Conservation (phyloP, 2,329 filamentous ascomycete genomes). For the Thielaviopsis punctulata region DNA sequence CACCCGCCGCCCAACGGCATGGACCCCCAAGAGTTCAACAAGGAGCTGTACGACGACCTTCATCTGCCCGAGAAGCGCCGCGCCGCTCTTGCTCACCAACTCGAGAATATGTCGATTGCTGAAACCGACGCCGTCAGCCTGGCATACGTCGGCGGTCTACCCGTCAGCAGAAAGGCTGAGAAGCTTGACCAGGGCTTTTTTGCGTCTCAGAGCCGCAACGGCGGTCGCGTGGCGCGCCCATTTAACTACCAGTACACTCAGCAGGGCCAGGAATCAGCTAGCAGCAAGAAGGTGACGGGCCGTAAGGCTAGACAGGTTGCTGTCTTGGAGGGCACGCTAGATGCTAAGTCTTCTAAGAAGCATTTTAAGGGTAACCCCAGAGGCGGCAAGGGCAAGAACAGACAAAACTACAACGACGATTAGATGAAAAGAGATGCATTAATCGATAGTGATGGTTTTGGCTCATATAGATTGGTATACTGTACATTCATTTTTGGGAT, state of each 20-base stretch:
- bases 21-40: conserved; percentile 66
- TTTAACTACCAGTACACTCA: conserved; percentile 83
- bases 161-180: conserved; percentile 54
- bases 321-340: conserved; percentile 69
- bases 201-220: conserved; percentile 38
- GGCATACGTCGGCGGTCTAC: conserved; percentile 20
- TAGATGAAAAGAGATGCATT: neutral
- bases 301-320: conserved; percentile 68
- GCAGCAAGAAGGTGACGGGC: conserved; percentile 53
- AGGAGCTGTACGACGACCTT: conserved; percentile 66
- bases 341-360: conserved; percentile 72
- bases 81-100: conserved; percentile 37
- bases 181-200: conserved; percentile 86
- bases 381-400: conserved; percentile 37
- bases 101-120: conserved; percentile 29
- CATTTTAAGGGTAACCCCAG: conserved; percentile 72
- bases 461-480: conserved; percentile 3
- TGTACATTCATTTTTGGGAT: conserved; percentile 3
- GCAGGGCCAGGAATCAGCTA: conserved; percentile 40
- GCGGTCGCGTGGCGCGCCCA: conserved; percentile 55
- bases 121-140: conserved; percentile 16
- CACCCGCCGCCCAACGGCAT: conserved; percentile 64
- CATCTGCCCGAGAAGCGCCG: conserved; percentile 73
- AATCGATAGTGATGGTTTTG: neutral
- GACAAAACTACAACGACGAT: conserved; percentile 21